A percentile compares a stretch with the other conserved stretches of the same genome.
Evolutionary conservation across 2,329 filamentous ascomycete species (phyloP).

Genomic region (Arachnomyces sp.): DNA sequence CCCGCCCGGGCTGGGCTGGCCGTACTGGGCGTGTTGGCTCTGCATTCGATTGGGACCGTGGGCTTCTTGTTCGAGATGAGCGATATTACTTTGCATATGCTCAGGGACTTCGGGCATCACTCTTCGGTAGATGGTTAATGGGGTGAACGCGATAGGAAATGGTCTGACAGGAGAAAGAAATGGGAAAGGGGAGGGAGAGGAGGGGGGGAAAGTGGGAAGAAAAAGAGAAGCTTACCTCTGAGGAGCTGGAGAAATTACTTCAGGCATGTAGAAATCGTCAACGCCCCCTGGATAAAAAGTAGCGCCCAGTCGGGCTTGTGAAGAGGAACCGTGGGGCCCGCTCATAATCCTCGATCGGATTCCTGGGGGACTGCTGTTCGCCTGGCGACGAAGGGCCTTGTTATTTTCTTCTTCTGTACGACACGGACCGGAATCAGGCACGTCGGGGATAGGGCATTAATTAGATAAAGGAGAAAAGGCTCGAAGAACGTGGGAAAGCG

Average conservation of each 20-base stretch:
- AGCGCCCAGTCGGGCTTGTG: slow-evolving; percentile 43
- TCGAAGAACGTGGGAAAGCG: too few species aligned
- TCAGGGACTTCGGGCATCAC: slow-evolving; percentile 92
- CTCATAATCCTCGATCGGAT: slow-evolving; percentile 25
- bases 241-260: slow-evolving; percentile 61
- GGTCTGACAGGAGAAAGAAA: slow-evolving; percentile 5
- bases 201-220: neutral
- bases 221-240: slow-evolving; percentile 48
- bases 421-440: too few species aligned
- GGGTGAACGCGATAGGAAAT: slow-evolving; percentile 9
- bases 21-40: slow-evolving; percentile 26
- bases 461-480: too few species aligned
- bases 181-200: neutral
- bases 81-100: slow-evolving; percentile 91
- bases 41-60: slow-evolving; percentile 39
- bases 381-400: slow-evolving; percentile 1
- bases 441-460: too few species aligned
- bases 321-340: slow-evolving; percentile 27
- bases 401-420: slow-evolving; percentile 7
- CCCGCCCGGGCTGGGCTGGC: slow-evolving; percentile 7
- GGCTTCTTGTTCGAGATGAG: slow-evolving; percentile 79
- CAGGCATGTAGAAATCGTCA: slow-evolving; percentile 62
- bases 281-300: slow-evolving; percentile 60
- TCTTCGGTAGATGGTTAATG: slow-evolving; percentile 41
- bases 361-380: slow-evolving; percentile 3